Evolutionary conservation across 768 basidiomycete genomes (phyloP).

Genomic region (Panus rudis): DNA sequence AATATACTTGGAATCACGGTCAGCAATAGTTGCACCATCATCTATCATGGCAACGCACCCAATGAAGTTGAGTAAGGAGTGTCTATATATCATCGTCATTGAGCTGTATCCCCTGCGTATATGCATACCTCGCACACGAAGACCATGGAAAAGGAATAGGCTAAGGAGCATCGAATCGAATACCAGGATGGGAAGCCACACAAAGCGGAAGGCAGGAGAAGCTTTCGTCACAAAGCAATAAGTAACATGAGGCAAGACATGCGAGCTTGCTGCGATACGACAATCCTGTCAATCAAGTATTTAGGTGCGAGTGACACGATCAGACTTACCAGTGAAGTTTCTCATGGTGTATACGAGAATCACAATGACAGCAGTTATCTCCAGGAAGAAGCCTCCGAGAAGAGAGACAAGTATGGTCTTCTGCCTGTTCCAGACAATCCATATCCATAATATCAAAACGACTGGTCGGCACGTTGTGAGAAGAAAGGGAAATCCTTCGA

Average conservation of each 20-base stretch:
- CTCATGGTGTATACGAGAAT: constrained; percentile 18
- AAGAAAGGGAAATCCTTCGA: background rate
- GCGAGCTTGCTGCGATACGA: constrained; percentile 6
- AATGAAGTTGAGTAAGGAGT: constrained; percentile 20
- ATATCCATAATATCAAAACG: constrained; percentile 26
- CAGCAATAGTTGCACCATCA: background rate
- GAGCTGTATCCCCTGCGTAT: constrained; percentile 3
- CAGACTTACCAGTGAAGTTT: constrained; percentile 7
- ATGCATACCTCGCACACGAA: constrained; percentile 8
- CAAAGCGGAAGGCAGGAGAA: constrained; percentile 6
- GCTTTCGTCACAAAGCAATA: constrained; percentile 17
- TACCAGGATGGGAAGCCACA: constrained; percentile 14
- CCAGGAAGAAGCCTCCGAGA: constrained; percentile 11
- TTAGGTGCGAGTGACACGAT: background rate
- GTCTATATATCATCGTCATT: constrained; percentile 19
- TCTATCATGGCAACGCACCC: constrained; percentile 12
- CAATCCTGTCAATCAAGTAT: background rate
- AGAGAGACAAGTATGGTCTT: constrained; percentile 14
- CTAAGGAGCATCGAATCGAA: constrained; percentile 17
- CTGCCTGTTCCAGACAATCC: constrained; percentile 22
- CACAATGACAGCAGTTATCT: constrained; percentile 12
- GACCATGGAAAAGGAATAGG: constrained; percentile 20
- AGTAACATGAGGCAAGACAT: constrained; percentile 7
- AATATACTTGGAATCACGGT: constrained; percentile 19
- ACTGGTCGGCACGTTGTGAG: constrained; percentile 11